Evolutionary conservation across 352 stramenopile genomes (phyloP), one percentile per base, ranked within the genome.

Genomic region (Globisporangium abappressorium): DNA sequence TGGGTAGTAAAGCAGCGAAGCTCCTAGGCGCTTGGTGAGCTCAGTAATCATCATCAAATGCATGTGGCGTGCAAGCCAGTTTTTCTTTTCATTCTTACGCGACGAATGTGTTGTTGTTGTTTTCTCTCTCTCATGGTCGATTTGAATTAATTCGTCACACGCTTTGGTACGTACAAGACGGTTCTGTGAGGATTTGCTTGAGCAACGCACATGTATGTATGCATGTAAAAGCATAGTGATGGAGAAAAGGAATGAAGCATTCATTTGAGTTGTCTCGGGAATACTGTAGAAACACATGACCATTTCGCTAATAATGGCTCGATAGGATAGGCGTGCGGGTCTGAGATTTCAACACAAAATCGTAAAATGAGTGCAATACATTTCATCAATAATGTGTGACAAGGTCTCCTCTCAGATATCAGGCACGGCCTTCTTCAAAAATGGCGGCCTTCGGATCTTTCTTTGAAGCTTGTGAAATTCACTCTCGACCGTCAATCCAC

Each of bases 1-100:
- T 53, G 46, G 69, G 36, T 87, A 59, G 43, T 7, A 20, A 6
- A 51, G 4, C 43, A 51, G 5, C 43, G 18, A 14, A 47, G 41
- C 41, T 47, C 41, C 6, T 47, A 2, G 38, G 12, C 38, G 18
- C 20, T 47, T 5, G 18, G 43, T 18, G 5, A 51, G 6, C 43
- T 51, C 43, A 51, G 43, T 51, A 51, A 51, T 22, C 43, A 22
- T 11, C 18, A 51, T 22, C 43, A 51, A 51, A 51, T 24, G 43
- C 18, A 51, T 51, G 43, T 51, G 43, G 43, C 18, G 11, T 22
- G 43, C 43, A 22, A 51, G 43, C 43, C 43, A 22, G 43, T 51
- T 51, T 22, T 22, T 51, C 43, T 51, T 51, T 51, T 20, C 5
- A 18, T 49, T 18, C 41, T 9, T 49, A 5, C 41, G 41, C 15